Evolutionary conservation across 768 basidiomycete species (phyloP), one percentile per base, ranked within the genome.

Genomic region (Pisolithus sp.): DNA sequence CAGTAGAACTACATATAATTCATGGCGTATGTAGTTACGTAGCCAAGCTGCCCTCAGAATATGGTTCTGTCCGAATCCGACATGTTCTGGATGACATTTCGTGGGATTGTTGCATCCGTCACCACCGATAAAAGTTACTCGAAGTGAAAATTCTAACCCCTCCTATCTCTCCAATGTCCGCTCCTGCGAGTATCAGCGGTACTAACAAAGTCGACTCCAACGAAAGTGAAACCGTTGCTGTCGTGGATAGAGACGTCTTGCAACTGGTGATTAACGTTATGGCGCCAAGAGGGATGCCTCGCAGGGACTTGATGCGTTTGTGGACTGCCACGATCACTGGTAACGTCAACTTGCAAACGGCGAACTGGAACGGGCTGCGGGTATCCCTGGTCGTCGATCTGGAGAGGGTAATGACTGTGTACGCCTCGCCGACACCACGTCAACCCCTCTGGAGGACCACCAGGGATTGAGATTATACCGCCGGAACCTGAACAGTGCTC

Each of bases 401-500:
- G 50, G 54, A 53, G 57, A 41, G 24, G 57, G 53, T 42, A 41
- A 57, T 53, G 44, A 37, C 57, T 53, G 56, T 41, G 30, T 8
- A 10, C 9, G n/a, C 37, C 43, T 59, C 53, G 56, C 55, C 60
- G 60, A 51, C 48, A 57, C 52, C 43, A 23, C 38, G 45, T 41
- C 30, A 45, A 41, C n/a, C 26, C 43, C 43, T 62, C 49, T 12
- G 54, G 57, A 56, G 68, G 66, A 50, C 65, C 70, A 68, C 69
- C 71, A 68, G 72, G 81, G 89, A 71, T 91, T 93, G 91, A 94
- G 92, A 93, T 88, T 54, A 93, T 81, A 93, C 91, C 90, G 92
- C 84, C 81, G 71, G 88, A 93, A 93, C 91, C 89, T 93, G 92
- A 89, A 79, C 86, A 91, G 89, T 78, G 87, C 82, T 90, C 79